These are phyloP conservation scores for Penicillium crustosum DNA, from an alignment of 2,329 filamentous ascomycete species.

Conservation along the genomic window DNA sequence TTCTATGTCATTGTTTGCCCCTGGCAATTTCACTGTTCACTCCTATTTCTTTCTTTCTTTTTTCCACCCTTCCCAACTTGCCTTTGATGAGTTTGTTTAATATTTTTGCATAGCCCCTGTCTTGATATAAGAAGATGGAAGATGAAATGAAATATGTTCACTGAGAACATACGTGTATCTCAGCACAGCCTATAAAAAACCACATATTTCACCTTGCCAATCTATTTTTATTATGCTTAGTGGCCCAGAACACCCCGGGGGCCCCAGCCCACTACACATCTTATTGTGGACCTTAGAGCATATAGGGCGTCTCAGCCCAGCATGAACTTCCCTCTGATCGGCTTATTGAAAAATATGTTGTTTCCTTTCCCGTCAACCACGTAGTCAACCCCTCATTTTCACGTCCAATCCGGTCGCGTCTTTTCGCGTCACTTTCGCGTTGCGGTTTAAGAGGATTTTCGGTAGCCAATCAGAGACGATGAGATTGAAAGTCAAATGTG, in stretches of 20 bases:
- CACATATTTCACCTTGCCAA: background rate
- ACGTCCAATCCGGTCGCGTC: slow-evolving; percentile 6
- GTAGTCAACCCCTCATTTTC: slow-evolving; percentile 1
- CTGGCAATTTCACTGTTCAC: background rate
- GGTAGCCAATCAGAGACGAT: slow-evolving; percentile 1
- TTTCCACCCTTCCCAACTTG: background rate
- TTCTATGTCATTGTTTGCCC: slow-evolving; percentile 1
- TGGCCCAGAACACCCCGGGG: background rate
- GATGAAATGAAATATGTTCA: background rate
- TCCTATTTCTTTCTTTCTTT: background rate
- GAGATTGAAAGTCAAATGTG: background rate
- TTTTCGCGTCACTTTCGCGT: slow-evolving; percentile 19
- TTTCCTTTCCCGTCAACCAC: background rate
- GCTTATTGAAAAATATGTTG: background rate
- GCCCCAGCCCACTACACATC: background rate
- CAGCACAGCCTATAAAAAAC: background rate
- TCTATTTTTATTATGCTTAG: background rate
- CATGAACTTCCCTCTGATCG: background rate
- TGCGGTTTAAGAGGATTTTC: background rate
- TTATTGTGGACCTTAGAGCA: background rate
- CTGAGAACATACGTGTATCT: background rate
- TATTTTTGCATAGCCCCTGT: background rate
- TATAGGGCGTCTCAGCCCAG: background rate
- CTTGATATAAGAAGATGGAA: background rate
- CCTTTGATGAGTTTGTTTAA: background rate